Evolutionary conservation across 2,329 filamentous ascomycete species (phyloP), one percentile per base, ranked within the genome.

Genomic region (Epichloe sylvatica): DNA sequence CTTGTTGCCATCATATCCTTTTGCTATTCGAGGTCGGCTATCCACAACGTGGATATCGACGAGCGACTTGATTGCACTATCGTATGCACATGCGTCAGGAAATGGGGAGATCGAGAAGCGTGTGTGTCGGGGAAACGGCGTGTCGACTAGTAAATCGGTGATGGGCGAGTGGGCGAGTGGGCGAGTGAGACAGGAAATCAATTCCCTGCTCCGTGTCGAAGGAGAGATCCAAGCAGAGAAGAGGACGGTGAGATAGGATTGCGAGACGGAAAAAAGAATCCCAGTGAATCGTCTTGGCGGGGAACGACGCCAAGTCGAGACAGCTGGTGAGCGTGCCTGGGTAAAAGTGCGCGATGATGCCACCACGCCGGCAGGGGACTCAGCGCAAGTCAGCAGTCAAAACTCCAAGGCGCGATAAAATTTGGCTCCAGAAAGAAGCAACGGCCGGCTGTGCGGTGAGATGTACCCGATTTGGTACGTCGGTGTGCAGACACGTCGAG

Each of bases 1-100:
- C 77, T 81, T 54, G 66, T 62, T 57, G 81, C 76, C 83, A 87
- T 87, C 82, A 84, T 86, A 62, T 71, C 62, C 46, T 45, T 58
- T 41, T 41, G 21, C 49, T 56, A 50, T 53, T 48, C 49, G 44
- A 56, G 59, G 70, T 69, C 74, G 73, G 73, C 63, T 71, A 74
- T 73, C 75, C 76, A 79, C 76, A 59, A 59, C 60, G 74, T 78
- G 76, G 76, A 78, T 75, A 73, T 75, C 73, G 74, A 78, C 72
- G 61, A 61, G 57, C 58, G 61, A 59, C 60, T 37, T 61, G 62
- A 64, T 57, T 57, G 63, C 62, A 64, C 65, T 72, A 70, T 73
- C 64, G 71, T 71, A 72, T 73, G 65, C 70, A 71, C 65, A 64
- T 63, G 56, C 62, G 64, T 55, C 52, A 46, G 52, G 30, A 49